Evolutionary conservation across 208 protist genomes (phyloP).

Genomic region (Leishmania arabica): DNA sequence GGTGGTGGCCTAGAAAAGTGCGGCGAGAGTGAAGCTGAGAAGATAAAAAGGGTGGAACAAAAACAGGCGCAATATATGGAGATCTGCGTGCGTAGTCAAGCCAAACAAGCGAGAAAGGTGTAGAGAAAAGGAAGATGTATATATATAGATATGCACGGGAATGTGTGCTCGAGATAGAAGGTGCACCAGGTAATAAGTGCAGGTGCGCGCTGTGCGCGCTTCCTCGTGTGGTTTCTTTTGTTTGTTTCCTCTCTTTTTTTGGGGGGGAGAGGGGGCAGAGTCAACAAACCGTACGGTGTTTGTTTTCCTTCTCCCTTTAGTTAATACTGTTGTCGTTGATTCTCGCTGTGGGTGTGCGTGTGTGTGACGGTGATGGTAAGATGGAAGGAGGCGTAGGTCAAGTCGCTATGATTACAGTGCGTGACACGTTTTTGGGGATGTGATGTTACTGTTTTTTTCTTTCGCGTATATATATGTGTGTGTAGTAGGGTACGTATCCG

Average conservation of each 20-base stretch:
- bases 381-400: background rate
- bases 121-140: background rate
- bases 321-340: background rate
- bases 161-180: background rate
- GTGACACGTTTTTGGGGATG: background rate
- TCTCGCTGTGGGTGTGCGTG: background rate
- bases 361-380: background rate
- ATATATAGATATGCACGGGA: background rate
- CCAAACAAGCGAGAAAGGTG: background rate
- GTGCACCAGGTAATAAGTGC: background rate
- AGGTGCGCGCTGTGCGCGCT: background rate
- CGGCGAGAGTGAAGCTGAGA: background rate
- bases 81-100: background rate
- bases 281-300: background rate
- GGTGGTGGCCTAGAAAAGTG: background rate
- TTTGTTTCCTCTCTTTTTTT: too few relatives aligned
- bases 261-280: background rate
- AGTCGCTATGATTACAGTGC: background rate
- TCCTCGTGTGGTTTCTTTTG: background rate
- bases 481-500: background rate
- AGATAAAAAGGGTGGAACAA: background rate
- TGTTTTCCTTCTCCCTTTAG: background rate
- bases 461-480: background rate
- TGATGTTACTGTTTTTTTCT: background rate
- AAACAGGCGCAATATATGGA: background rate